Evolutionary conservation across 345 rosid species (phyloP).

Genomic region (Melastoma malabathricum): DNA sequence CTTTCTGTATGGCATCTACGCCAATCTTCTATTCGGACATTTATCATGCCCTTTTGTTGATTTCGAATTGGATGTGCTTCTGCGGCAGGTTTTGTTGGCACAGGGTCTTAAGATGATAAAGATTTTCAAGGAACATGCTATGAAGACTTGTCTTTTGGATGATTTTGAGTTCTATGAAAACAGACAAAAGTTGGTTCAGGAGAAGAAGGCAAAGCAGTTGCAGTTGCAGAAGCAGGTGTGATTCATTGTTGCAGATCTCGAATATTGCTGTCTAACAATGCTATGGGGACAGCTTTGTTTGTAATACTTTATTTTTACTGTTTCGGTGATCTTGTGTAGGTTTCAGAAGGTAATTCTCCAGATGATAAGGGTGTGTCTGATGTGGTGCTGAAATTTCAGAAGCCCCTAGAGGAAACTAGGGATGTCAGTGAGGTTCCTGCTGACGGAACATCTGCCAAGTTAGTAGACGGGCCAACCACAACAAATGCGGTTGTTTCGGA

Average conservation of each 20-base stretch:
- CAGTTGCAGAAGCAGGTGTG: conserved; percentile 13
- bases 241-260: not conserved
- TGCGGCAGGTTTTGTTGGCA: conserved; percentile 43
- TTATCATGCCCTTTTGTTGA: not conserved
- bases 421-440: not conserved
- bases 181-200: conserved; percentile 59
- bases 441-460: not conserved
- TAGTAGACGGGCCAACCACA: conserved; percentile 3
- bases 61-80: not conserved
- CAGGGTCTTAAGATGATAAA: conserved; percentile 62
- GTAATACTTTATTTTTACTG: not conserved
- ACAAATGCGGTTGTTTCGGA: not conserved
- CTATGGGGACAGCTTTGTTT: not conserved
- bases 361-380: conserved; percentile 5
- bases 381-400: conserved; percentile 8
- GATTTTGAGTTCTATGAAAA: conserved; percentile 72
- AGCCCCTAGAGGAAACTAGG: conserved; percentile 5
- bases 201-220: conserved; percentile 44
- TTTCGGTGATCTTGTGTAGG: conserved; percentile 1
- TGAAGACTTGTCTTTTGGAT: conserved; percentile 52
- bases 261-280: not conserved
- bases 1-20: not conserved
- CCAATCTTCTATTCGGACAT: not conserved
- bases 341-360: conserved; percentile 8
- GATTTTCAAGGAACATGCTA: conserved; percentile 36